Evolutionary conservation across 1,284 basidiomycete genomes (phyloP).

Genomic region (Volvariella volvacea): DNA sequence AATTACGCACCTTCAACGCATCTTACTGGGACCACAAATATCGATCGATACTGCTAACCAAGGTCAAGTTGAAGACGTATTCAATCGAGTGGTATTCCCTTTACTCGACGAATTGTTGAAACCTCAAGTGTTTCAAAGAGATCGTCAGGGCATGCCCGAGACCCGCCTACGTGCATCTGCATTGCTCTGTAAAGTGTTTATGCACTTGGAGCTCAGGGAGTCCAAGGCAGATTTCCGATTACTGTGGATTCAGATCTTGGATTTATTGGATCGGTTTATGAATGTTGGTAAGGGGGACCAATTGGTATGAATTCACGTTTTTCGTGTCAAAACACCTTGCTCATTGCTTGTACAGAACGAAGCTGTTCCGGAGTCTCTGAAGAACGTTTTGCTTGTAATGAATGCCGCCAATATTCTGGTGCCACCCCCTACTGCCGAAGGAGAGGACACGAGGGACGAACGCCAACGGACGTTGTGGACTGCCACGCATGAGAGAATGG

Average conservation of each 20-base stretch:
- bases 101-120: conserved; percentile 89
- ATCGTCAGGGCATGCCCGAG: conserved; percentile 86
- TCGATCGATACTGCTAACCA: conserved; percentile 51
- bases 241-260: conserved; percentile 90
- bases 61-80: conserved; percentile 72
- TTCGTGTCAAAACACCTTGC: neutral
- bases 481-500: conserved; percentile 78
- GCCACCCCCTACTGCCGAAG: conserved; percentile 45
- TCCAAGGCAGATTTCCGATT: conserved; percentile 65
- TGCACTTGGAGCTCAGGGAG: conserved; percentile 85
- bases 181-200: conserved; percentile 90
- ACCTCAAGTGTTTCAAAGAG: conserved; percentile 73
- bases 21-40: conserved; percentile 78
- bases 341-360: conserved; percentile 57
- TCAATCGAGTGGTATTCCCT: conserved; percentile 89
- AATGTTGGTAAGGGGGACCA: conserved; percentile 79
- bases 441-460: conserved; percentile 49
- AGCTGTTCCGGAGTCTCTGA: conserved; percentile 92
- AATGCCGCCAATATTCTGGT: conserved; percentile 80
- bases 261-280: conserved; percentile 88
- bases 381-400: conserved; percentile 97
- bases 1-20: conserved; percentile 81
- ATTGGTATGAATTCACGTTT: conserved; percentile 51
- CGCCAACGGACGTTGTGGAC: conserved; percentile 78
- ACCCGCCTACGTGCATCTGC: conserved; percentile 84